phyloP scores from a whole-genome alignment of 495 filamentous ascomycete species.

The Hypomontagnella submonticulosa region DNA sequence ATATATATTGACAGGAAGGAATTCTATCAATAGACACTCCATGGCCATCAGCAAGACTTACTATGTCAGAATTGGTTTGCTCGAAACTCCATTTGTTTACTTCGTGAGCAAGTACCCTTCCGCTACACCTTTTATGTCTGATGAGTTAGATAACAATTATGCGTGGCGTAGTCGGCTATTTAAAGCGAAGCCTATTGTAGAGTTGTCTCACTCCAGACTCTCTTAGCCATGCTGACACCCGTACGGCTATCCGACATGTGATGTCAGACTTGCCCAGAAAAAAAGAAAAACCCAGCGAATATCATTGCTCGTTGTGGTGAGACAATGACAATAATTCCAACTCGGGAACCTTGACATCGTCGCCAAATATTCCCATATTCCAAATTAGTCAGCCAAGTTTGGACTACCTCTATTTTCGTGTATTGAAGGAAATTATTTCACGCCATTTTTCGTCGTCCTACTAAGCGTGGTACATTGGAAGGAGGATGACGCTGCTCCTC shows the following conservation, averaged over 20 bases:
- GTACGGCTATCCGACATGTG: slow-evolving; percentile 7
- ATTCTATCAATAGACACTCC: too few species aligned
- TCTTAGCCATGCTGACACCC: slow-evolving; percentile 22
- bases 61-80: too few species aligned
- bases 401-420: neutral
- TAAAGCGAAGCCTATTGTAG: too few species aligned
- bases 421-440: neutral
- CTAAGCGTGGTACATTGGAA: neutral
- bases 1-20: too few species aligned
- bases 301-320: slow-evolving; percentile 30
- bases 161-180: too few species aligned
- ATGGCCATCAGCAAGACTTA: too few species aligned
- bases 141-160: too few species aligned
- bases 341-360: neutral
- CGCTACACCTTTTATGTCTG: too few species aligned
- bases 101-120: too few species aligned
- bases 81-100: too few species aligned
- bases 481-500: neutral
- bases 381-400: slow-evolving; percentile 12
- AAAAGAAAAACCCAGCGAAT: slow-evolving; percentile 9
- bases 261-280: slow-evolving; percentile 5
- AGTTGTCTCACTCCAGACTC: too few species aligned
- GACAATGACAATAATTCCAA: slow-evolving; percentile 28
- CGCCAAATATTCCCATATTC: neutral
- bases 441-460: neutral